phyloP scores from a whole-genome alignment of 345 rosid genomes.

The Lepidium aucheri region DNA sequence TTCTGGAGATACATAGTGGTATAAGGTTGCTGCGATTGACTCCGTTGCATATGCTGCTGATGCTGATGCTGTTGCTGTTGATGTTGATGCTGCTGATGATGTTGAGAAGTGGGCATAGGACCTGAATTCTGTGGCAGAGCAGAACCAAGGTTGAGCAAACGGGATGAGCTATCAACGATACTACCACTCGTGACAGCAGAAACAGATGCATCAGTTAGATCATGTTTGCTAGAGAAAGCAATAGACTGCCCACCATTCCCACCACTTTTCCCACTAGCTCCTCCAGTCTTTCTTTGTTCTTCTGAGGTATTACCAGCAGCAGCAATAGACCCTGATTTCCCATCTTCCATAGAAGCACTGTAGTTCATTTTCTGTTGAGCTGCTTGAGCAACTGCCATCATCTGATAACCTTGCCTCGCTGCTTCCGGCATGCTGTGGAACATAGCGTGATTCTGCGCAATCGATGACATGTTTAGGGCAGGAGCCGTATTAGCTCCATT shows the following conservation, averaged over 20 bases:
- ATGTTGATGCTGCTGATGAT: slow-evolving; percentile 47
- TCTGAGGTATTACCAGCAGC: slow-evolving; percentile 39
- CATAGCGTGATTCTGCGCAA: slow-evolving; percentile 67
- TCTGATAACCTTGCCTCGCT: slow-evolving; percentile 50
- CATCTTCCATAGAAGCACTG: slow-evolving; percentile 53
- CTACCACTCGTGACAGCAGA: slow-evolving; percentile 48
- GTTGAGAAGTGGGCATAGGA: slow-evolving; percentile 28
- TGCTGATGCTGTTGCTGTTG: slow-evolving; percentile 43
- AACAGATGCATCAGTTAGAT: slow-evolving; percentile 46
- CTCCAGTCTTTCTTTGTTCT: slow-evolving; percentile 46
- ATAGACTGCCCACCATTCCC: slow-evolving; percentile 56
- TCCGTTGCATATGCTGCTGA: slow-evolving; percentile 42
- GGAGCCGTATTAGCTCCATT: slow-evolving; percentile 47
- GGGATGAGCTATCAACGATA: slow-evolving; percentile 70
- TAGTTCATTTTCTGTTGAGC: slow-evolving; percentile 72
- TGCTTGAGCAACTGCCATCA: slow-evolving; percentile 58
- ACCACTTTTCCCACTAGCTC: slow-evolving; percentile 15
- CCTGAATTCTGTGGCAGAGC: slow-evolving; percentile 39
- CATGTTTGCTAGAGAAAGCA: slow-evolving; percentile 66
- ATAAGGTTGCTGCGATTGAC: slow-evolving; percentile 41
- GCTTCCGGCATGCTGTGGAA: slow-evolving; percentile 72
- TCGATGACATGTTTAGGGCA: slow-evolving; percentile 61
- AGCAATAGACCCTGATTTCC: slow-evolving; percentile 46
- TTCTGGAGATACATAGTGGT: slow-evolving; percentile 55
- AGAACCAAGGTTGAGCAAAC: slow-evolving; percentile 53